A percentile compares a stretch with the other conserved stretches of the same genome.
These are phyloP conservation scores for Paramecium caudatum DNA, from an alignment of 73 alveolate species.

Conservation along the genomic window DNA sequence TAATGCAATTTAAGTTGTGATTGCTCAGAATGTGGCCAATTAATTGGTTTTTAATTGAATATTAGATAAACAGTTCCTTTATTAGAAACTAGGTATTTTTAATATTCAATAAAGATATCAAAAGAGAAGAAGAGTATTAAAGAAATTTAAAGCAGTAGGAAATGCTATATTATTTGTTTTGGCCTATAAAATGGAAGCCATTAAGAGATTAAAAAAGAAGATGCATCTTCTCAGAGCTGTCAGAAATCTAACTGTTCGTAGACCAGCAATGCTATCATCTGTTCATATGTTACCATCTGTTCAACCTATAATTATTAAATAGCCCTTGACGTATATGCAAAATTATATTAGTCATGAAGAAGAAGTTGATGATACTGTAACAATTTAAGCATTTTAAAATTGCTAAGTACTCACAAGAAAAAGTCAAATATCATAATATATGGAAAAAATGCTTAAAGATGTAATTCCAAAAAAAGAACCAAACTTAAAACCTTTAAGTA, in stretches of 20 bases:
- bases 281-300: constrained; percentile 23
- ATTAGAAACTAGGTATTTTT: constrained; percentile 27
- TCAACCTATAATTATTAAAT: too few relatives aligned
- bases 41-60: neutral
- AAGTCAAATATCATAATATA: constrained; percentile 7
- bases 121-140: neutral
- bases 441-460: constrained; percentile 42
- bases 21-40: constrained; percentile 42
- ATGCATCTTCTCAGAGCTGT: constrained; percentile 9
- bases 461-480: neutral
- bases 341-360: constrained; percentile 15
- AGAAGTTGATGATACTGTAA: constrained; percentile 27
- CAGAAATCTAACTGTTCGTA: constrained; percentile 21
- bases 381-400: neutral
- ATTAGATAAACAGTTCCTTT: constrained; percentile 18
- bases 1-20: constrained; percentile 42
- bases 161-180: constrained; percentile 39
- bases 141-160: constrained; percentile 39
- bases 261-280: neutral
- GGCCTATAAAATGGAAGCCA: constrained; percentile 24
- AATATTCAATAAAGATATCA: neutral
- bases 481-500: constrained; percentile 29
- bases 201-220: constrained; percentile 29
- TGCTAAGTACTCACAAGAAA: neutral
- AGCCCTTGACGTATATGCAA: too few relatives aligned